Percentiles rank a stretch among this genome's conserved stretches.
Evolutionary conservation across 1,284 basidiomycete genomes (phyloP).

Genomic region (Meira nashicola): DNA sequence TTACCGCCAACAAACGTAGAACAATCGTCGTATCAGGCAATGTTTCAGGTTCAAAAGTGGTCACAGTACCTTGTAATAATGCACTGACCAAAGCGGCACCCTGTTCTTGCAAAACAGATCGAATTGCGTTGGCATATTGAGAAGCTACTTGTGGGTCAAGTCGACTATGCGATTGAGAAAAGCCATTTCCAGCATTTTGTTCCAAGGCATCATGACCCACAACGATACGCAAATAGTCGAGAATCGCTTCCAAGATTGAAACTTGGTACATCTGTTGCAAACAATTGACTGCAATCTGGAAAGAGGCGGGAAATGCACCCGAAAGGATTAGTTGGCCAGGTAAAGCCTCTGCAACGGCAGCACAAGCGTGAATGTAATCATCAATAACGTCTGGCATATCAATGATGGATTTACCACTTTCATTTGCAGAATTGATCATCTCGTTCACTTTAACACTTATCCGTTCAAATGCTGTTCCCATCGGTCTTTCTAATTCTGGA

Average conservation of each 20-base stretch:
- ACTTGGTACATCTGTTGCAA: constrained; percentile 52
- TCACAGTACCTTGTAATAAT: constrained; percentile 70
- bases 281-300: constrained; percentile 32
- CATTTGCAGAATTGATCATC: constrained; percentile 25
- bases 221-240: constrained; percentile 73
- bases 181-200: constrained; percentile 15
- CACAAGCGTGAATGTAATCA: constrained; percentile 81
- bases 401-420: constrained; percentile 29
- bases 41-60: constrained; percentile 74
- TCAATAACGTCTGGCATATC: constrained; percentile 69
- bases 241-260: constrained; percentile 71
- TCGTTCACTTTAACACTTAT: constrained; percentile 33
- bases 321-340: constrained; percentile 67
- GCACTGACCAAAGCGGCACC: constrained; percentile 69
- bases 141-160: constrained; percentile 61
- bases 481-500: constrained; percentile 21
- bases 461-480: constrained; percentile 35
- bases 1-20: constrained; percentile 66
- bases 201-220: constrained; percentile 61
- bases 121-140: constrained; percentile 66
- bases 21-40: constrained; percentile 70
- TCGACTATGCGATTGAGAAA: constrained; percentile 16
- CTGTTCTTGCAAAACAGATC: constrained; percentile 66
- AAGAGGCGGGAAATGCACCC: constrained; percentile 54
- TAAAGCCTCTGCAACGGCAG: constrained; percentile 65